Evolutionary conservation across 2,329 filamentous ascomycete species (phyloP).

Genomic region (Daldinia sp.): DNA sequence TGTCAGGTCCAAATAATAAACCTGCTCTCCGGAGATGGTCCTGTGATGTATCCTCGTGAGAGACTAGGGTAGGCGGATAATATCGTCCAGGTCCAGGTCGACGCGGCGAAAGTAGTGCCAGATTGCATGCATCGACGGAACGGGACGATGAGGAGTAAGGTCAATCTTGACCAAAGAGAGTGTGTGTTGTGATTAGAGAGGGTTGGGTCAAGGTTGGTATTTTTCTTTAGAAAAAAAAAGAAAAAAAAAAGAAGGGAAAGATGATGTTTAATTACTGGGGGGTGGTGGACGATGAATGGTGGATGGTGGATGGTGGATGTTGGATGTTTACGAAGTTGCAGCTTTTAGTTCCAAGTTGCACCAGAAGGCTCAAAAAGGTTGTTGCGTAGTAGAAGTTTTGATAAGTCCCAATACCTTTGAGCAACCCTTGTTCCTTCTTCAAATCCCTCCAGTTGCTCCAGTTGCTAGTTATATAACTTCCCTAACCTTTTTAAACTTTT

Average conservation of each 20-base stretch:
- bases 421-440: conserved; percentile 20
- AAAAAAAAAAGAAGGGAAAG: conserved; percentile 6
- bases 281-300: no score
- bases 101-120: conserved; percentile 25
- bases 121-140: conserved; percentile 29
- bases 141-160: conserved; percentile 11
- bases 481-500: conserved; percentile 2
- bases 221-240: no score
- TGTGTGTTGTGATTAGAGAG: neutral
- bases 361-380: conserved; percentile 20
- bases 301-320: no score
- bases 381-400: conserved; percentile 26
- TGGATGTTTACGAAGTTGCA: conserved; percentile 29
- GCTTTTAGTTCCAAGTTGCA: conserved; percentile 24
- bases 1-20: conserved; percentile 30
- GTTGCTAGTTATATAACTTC: neutral
- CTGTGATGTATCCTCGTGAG: conserved; percentile 38
- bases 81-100: conserved; percentile 33
- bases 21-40: conserved; percentile 33
- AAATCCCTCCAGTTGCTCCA: conserved; percentile 17
- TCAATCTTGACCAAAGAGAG: neutral
- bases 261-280: conserved; percentile 15
- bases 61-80: conserved; percentile 27
- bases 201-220: no score
- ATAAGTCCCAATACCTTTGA: conserved; percentile 27